Evolutionary conservation across 1,284 basidiomycete species (phyloP).

Genomic region (Melanopsichium pennsylvanicum): DNA sequence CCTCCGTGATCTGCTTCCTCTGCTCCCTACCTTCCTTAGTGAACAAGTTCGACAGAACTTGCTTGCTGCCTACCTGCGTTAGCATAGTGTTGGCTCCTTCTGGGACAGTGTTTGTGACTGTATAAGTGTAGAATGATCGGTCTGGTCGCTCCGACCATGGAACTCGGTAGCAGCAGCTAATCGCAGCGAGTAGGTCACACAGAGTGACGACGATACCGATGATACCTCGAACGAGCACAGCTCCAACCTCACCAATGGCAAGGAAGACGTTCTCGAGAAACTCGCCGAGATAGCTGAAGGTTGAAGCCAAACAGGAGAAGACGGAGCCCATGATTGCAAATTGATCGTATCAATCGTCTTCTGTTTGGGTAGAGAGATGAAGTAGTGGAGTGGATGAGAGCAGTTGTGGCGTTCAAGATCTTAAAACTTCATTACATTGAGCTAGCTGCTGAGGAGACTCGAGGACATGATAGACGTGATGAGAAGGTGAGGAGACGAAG

Average conservation of each 20-base stretch:
- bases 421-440: constrained; percentile 6
- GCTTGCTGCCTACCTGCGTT: constrained; percentile 28
- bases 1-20: constrained; percentile 47
- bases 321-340: constrained; percentile 50
- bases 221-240: constrained; percentile 44
- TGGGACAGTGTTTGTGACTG: constrained; percentile 3
- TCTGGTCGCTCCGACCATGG: constrained; percentile 53
- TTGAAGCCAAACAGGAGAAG: constrained; percentile 48
- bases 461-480: too few species aligned
- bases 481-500: too few species aligned
- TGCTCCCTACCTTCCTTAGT: constrained; percentile 32
- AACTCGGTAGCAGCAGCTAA: constrained; percentile 53
- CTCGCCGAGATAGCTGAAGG: constrained; percentile 47
- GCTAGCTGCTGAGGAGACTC: too few species aligned
- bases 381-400: not conserved
- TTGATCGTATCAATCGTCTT: too few species aligned
- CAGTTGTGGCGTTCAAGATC: not conserved
- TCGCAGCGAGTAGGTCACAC: constrained; percentile 54
- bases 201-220: constrained; percentile 52
- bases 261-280: constrained; percentile 46
- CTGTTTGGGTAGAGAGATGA: too few species aligned
- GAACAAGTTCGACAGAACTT: constrained; percentile 32
- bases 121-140: constrained; percentile 28
- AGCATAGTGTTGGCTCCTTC: not conserved
- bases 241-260: constrained; percentile 49